Conservation (phyloP, 2,329 filamentous ascomycete genomes). For the Chaetomiaceae sp. region DNA sequence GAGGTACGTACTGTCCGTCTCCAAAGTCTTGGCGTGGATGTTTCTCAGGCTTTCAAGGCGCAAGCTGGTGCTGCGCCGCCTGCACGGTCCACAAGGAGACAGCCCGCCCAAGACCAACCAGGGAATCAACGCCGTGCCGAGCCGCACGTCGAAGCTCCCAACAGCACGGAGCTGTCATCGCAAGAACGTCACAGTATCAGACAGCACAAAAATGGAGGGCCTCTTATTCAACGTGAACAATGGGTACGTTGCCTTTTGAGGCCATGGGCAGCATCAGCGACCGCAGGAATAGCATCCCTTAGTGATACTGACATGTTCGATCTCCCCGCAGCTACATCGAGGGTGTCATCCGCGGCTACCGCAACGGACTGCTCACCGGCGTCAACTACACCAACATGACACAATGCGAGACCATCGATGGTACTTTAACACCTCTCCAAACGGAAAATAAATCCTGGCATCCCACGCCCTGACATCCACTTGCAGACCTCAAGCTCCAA, state of each 20-base stretch:
- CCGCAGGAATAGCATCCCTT: neutral
- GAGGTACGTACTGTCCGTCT: neutral
- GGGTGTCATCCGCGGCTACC: slow-evolving; percentile 94
- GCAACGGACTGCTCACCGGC: slow-evolving; percentile 84
- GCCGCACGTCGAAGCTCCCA: slow-evolving; percentile 17
- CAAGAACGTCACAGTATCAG: slow-evolving; percentile 3
- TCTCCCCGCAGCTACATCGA: slow-evolving; percentile 72
- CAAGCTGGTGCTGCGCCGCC: too few relatives aligned
- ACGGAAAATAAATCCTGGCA: slow-evolving; percentile 33
- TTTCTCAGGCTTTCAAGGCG: too few relatives aligned
- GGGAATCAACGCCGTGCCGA: slow-evolving; percentile 13
- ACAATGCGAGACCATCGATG: slow-evolving; percentile 96
- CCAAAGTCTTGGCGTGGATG: neutral
- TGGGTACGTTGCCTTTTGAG: slow-evolving; percentile 56
- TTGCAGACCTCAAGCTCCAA: slow-evolving; percentile 98
- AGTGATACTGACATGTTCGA: slow-evolving; percentile 3
- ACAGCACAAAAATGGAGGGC: slow-evolving; percentile 66
- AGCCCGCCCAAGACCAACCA: slow-evolving; percentile 8
- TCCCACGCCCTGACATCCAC: too few relatives aligned
- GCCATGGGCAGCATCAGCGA: neutral
- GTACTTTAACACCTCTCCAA: slow-evolving; percentile 44
- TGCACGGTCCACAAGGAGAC: slow-evolving; percentile 13
- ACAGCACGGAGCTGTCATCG: slow-evolving; percentile 18
- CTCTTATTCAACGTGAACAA: slow-evolving; percentile 93
- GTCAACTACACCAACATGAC: slow-evolving; percentile 93